These are phyloP conservation scores for Inosperma sp. DNA, from an alignment of 768 basidiomycete genomes.

Conservation along the genomic window DNA sequence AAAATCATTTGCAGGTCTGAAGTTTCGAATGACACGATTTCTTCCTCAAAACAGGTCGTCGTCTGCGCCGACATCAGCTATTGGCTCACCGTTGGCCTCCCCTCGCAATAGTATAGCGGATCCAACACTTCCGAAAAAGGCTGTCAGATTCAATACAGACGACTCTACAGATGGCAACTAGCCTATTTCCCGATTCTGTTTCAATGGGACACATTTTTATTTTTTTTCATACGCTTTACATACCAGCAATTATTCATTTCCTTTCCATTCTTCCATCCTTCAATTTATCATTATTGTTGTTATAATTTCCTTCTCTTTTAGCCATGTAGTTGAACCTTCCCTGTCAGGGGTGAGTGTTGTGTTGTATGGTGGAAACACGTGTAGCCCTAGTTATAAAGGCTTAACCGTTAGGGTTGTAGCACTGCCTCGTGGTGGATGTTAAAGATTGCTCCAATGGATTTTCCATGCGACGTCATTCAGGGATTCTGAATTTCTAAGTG, in stretches of 20 bases:
- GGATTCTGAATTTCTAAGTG: no score
- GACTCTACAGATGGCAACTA: slow-evolving; percentile 23
- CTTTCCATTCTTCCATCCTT: background rate
- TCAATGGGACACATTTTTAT: background rate
- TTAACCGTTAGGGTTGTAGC: no score
- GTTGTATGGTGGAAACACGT: slow-evolving; percentile 9
- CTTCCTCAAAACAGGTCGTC: slow-evolving; percentile 40
- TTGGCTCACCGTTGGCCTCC: slow-evolving; percentile 32
- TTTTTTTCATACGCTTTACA: slow-evolving; percentile 8
- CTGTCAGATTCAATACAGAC: slow-evolving; percentile 56
- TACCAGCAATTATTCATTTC: background rate
- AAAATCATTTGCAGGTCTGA: slow-evolving; percentile 35
- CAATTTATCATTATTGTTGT: slow-evolving; percentile 9
- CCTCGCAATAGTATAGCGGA: slow-evolving; percentile 36
- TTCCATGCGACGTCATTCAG: no score
- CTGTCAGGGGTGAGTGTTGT: background rate
- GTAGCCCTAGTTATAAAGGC: no score
- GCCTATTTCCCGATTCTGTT: slow-evolving; percentile 3
- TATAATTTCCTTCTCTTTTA: background rate
- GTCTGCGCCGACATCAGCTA: slow-evolving; percentile 34
- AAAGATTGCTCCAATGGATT: no score
- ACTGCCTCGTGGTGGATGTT: no score
- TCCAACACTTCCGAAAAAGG: slow-evolving; percentile 47
- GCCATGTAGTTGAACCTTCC: background rate
- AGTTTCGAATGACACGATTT: slow-evolving; percentile 50